Evolutionary conservation across 116 monocot species (phyloP), one percentile per base, ranked within the genome.

Genomic region (Iris pallida): DNA sequence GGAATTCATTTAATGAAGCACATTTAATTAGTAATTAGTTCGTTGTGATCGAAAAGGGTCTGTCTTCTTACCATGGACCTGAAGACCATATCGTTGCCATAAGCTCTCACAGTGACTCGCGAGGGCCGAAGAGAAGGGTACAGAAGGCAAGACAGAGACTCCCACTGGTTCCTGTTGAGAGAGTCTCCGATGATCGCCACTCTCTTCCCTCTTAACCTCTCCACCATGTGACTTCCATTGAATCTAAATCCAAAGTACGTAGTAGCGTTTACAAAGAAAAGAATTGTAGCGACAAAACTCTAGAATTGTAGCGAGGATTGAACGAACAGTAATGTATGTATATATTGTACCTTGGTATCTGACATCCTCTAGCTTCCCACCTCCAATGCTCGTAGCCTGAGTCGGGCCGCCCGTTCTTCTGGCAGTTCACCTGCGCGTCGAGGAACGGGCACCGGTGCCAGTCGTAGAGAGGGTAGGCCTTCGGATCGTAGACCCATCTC

Each of bases 91-190:
- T 75, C 46, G 0, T 59, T 45, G 2, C 14, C 47, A 5, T n/a
- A 5, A 5, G 7, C 7, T 3, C 76, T 66, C 62, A 83, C 57
- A 44, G 42, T 0, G 13, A 75, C 54, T 0, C 78, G 74, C 8
- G 68, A 75, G 1, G 64, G 70, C 0, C 20, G 71, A 54, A 65
- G 42, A 1, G 83, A 75, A n/a, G 87, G 70, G 42, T 88, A 88
- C 64, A 88, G 84, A 20, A 88, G 64, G 48, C 88, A 88, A 0
- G 76, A 7, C 0, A 88, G 76, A 0, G 88, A 88, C 63, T 88
- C 88, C 88, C 88, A 88, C 70, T 81, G 81, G 63, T 88, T 88
- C 57, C 84, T 60, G 48, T 88, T 84, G 16, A 88, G 66, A 3
- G 88, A 88, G 58, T 88, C 88, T 0, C 88, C 88, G 5, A 88